phyloP scores from a whole-genome alignment of 2,329 filamentous ascomycete genomes.

The Aspergillus ustus region DNA sequence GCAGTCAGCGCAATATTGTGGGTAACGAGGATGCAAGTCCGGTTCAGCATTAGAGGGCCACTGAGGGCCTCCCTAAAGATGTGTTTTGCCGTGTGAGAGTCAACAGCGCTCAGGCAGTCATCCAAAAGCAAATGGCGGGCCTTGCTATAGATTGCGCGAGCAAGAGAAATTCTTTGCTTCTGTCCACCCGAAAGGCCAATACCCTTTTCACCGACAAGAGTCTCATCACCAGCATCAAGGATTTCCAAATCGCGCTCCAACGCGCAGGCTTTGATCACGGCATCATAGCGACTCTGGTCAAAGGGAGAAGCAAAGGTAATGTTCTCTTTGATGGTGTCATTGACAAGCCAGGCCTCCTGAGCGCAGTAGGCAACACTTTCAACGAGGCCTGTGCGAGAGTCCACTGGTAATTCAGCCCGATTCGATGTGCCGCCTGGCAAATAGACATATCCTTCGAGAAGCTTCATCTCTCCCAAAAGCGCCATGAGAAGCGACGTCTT shows the following conservation, averaged over 20 bases:
- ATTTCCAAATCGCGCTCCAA: conserved; percentile 90
- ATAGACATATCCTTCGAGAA: conserved; percentile 78
- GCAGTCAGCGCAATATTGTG: conserved; percentile 92
- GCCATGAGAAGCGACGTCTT: conserved; percentile 98
- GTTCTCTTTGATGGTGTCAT: conserved; percentile 93
- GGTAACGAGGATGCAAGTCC: conserved; percentile 93
- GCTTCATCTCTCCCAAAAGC: conserved; percentile 91
- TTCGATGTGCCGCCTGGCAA: conserved; percentile 79
- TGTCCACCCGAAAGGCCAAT: conserved; percentile 96
- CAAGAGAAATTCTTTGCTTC: conserved; percentile 95
- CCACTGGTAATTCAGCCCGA: conserved; percentile 79
- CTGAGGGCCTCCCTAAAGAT: conserved; percentile 93
- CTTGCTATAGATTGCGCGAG: conserved; percentile 95
- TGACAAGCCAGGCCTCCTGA: conserved; percentile 95
- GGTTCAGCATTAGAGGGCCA: conserved; percentile 82
- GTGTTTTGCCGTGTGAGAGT: conserved; percentile 97
- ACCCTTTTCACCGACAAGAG: conserved; percentile 93
- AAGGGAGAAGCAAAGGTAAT: conserved; percentile 86
- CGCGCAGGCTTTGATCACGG: conserved; percentile 89
- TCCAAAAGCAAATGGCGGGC: conserved; percentile 89
- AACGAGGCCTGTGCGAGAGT: conserved; percentile 82
- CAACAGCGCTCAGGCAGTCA: conserved; percentile 93
- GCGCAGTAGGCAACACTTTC: conserved; percentile 96
- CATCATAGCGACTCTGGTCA: conserved; percentile 80
- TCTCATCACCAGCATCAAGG: conserved; percentile 88